Base-by-base conservation (phyloP, 2,329 filamentous ascomycete species). In the Colletotrichum nymphaeae region DNA sequence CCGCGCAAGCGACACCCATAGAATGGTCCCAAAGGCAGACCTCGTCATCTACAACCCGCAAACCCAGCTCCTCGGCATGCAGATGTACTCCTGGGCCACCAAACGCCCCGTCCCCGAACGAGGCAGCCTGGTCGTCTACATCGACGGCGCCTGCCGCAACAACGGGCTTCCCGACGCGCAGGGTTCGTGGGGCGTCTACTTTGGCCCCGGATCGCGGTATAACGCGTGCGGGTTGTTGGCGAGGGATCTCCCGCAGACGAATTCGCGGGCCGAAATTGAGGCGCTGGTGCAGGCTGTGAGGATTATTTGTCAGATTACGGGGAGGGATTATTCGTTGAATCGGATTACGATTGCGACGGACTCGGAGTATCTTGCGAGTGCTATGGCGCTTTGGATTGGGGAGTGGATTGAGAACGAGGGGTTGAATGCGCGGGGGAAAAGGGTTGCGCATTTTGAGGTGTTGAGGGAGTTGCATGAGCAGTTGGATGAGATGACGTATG, bases 171-270 rank as follows among this genome's bases (percentile, higher is more conserved):
- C 66, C 1, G 58, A 58, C 1, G 78, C 78, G 5, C 73, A 67
- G 7, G 78, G 74, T 0, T 42, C 76, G 12, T 80, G 77, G 77
- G 76, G 73, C 24, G 77, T 78, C 22, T 80, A 75, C 53, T 78
- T 78, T 60, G 79, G 78, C 3, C 75, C 75, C 7, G 37, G 67
- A 19, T 80, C 78, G 11, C 62, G 58, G 22, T 63, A 76, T 66
- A 81, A 80, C 63, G 56, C 60, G 5, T 8, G 55, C 35, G 68
- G 68, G 30, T 55, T 59, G 24, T 63, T 71, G 24, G 12, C 56
- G 8, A 67, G 63, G 9, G n/a, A 53, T 1, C 62, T 69, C 22
- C 72, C 71, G 7, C 75, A 76, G 67, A 78, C 74, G 16, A 73
- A 35, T 52, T 42, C 57, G 2, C 52, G 69, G 14, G 76, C 76